Percentiles rank a stretch among this genome's conserved stretches.
Evolutionary conservation across 208 protist species (phyloP).

Genomic region (Trichomonas tenax): DNA sequence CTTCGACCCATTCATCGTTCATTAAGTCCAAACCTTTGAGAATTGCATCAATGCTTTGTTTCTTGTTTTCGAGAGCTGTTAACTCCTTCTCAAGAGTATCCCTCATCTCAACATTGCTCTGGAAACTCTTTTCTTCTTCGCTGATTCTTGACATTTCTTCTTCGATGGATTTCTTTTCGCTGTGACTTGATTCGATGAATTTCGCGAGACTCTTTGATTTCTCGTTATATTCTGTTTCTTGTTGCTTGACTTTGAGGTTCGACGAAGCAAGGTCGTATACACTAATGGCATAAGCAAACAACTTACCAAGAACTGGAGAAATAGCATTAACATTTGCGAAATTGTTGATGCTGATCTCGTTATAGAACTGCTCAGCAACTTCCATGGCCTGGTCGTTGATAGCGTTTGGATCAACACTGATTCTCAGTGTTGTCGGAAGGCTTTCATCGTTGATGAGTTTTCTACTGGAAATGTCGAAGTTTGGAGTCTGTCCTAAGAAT

Average conservation of each 20-base stretch:
- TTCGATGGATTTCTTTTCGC: background rate
- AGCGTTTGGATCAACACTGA: background rate
- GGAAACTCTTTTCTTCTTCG: background rate
- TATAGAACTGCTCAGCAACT: background rate
- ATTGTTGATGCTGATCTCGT: background rate
- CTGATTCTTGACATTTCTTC: background rate
- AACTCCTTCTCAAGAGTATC: background rate
- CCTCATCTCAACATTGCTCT: background rate
- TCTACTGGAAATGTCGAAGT: background rate
- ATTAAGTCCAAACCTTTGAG: background rate
- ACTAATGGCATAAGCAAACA: background rate
- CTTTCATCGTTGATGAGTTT: background rate
- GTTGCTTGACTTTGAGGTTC: background rate
- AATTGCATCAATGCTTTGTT: background rate
- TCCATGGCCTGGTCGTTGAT: background rate
- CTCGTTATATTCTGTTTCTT: background rate
- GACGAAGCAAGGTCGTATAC: background rate
- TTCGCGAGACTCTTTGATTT: background rate
- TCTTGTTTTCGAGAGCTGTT: background rate
- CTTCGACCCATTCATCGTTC: background rate
- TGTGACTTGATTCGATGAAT: background rate
- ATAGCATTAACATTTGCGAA: too few relatives aligned
- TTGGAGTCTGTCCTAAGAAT: background rate
- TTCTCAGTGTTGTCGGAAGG: background rate
- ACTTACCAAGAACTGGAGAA: background rate